Conservation (phyloP, 495 filamentous ascomycete species). For the Talaromyces thailandensis region DNA sequence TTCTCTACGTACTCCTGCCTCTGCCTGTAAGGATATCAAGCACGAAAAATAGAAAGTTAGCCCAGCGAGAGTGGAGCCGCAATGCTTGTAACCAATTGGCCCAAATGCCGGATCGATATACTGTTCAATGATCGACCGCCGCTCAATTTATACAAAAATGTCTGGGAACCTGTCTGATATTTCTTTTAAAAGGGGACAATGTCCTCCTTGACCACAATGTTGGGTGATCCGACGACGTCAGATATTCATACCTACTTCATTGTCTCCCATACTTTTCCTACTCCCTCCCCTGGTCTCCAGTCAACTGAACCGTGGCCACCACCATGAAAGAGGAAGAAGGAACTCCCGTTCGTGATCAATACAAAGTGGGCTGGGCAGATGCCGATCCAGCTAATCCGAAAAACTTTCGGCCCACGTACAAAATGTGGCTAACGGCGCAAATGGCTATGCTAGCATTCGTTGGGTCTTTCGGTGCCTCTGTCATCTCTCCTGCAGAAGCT, state of each 20-base stretch:
- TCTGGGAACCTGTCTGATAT: not conserved
- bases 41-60: not conserved
- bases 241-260: not conserved
- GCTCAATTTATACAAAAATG: not conserved
- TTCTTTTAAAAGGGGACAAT: not conserved
- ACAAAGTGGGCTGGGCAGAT: constrained; percentile 1
- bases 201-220: not conserved
- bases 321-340: not conserved
- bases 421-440: constrained; percentile 40
- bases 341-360: not conserved
- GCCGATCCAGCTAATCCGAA: constrained; percentile 31
- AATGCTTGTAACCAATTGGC: not conserved
- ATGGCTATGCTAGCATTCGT: constrained; percentile 39
- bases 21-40: not conserved
- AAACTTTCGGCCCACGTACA: constrained; percentile 35
- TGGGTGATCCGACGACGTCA: not conserved
- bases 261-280: not conserved
- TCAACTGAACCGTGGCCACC: not conserved
- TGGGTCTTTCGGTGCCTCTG: constrained; percentile 37
- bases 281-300: not conserved
- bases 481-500: constrained; percentile 35
- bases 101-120: not conserved
- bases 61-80: not conserved
- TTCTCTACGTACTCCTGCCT: not conserved
- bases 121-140: not conserved